Base-by-base conservation (phyloP, 495 filamentous ascomycete genomes). In the Trichoderma orchidacearum region DNA sequence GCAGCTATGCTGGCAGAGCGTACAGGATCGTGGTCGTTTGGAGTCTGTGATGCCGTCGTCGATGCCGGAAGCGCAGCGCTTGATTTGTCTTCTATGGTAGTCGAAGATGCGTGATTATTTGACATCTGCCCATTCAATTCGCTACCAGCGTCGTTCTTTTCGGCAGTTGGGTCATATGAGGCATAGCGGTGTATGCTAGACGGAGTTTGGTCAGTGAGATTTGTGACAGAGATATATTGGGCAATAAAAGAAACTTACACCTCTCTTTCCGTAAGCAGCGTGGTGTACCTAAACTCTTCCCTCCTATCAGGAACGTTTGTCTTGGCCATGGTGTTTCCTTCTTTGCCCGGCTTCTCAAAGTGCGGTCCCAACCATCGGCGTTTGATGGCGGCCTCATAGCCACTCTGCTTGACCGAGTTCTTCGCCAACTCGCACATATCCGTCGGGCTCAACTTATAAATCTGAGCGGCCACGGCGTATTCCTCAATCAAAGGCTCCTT, bases 381-480 rank as follows among this genome's bases (percentile, higher is more conserved):
- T 72, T 96, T 98, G 60, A 97, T 68, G 17, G 81, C 77, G 63
- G 85, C 77, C 67, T 98, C 93, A 62, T 95, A 98, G 18, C 93
- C 93, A 68, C 89, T 94, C 65, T 98, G 93, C 60, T 81, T 79
- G 30, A 98, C 93, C 13, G 89, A 95, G 69, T 96, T 90, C 70
- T 92, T 94, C 3, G 93, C 93, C 31, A 98, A 74, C 71, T 98
- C 93, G 65, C 94, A 97, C 93, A 98, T 98, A 67, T 98, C 93
- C 5, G 96, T 92, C 17, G 90, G 88, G 67, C 84, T 94, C 25
- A 98, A 81, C 70, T 96, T 96, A 72, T 96, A 98, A 51, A 98
- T 98, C 70, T 98, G 93, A 11, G 93, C 93, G 21, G 93, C 93
- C 18, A 98, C 93, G 1, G 90, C 89, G 61, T 98, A 98, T 66